Evolutionary conservation across 148 eudicot genomes (phyloP), one percentile per base, ranked within the genome.

Genomic region (Vaccinium macrocarpon): DNA sequence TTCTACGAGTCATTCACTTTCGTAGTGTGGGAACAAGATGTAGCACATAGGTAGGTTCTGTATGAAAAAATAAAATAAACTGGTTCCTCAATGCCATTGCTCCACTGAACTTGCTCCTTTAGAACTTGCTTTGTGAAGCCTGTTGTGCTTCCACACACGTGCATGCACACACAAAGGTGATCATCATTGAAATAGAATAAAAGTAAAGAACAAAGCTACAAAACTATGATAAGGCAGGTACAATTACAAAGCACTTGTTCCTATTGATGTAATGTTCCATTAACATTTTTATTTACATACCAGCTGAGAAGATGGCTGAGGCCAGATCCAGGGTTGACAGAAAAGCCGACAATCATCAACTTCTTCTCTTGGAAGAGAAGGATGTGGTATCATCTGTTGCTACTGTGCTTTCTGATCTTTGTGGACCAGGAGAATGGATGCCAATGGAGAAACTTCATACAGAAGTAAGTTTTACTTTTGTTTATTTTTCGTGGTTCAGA

Each of bases 391-490:
- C 97, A 72, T 94, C 98, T 84, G 94, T 93, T 42, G 99, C 97
- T 49, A 96, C 88, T 29, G 92, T 91, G 76, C 87, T 96, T 53
- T 93, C 97, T 78, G 97, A 96, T 88, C 87, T 91, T 62, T 96
- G 99, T 81, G 93, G 98, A 81, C 99, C 98, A 8, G 97, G 99
- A 76, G 98, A 96, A 88, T 94, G 97, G 98, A 92, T 96, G 99
- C 91, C 99, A 42, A 91, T 94, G 94, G 99, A 96, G 89, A 93
- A 91, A 88, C 42, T 71, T 29, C 46, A 71, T 15, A 49, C 76
- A 3, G 97, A 93, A 98, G 99, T 93, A 86, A 86, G 91, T 85
- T 81, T 35, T 11, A 55, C 14, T 19, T 5, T n/a, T 76, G 23
- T n/a, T n/a, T 76, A 23, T n/a, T n/a, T 76, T 9, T 19, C 6